These are phyloP conservation scores for Prinsepia uniflora DNA, from an alignment of 306 rosid genomes.

Conservation along the genomic window DNA sequence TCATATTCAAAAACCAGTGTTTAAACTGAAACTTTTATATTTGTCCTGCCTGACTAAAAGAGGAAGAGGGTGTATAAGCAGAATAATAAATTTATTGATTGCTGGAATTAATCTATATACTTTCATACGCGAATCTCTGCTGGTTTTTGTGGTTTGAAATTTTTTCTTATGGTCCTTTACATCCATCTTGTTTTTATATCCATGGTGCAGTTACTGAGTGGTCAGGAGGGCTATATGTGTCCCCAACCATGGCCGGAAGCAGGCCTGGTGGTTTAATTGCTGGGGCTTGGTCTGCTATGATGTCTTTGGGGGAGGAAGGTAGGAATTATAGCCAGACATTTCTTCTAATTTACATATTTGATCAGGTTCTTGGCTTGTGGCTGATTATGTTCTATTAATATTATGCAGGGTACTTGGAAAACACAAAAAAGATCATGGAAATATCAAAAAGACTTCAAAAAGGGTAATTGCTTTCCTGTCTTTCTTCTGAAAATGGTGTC, in stretches of 20 bases:
- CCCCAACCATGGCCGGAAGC: slow-evolving; percentile 97
- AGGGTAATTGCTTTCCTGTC: slow-evolving; percentile 46
- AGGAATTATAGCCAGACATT: slow-evolving; percentile 11
- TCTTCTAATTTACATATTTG: slow-evolving; percentile 3
- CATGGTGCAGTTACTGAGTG: slow-evolving; percentile 81
- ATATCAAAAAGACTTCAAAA: slow-evolving; percentile 63
- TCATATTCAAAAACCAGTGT: background rate
- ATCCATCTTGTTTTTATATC: slow-evolving; percentile 12
- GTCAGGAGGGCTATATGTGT: slow-evolving; percentile 94
- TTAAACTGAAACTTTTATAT: background rate
- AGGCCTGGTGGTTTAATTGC: slow-evolving; percentile 91
- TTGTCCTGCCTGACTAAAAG: background rate
- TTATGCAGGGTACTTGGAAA: slow-evolving; percentile 74
- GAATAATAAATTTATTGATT: background rate
- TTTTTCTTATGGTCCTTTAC: too few species aligned
- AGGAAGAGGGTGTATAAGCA: background rate
- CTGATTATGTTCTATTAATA: slow-evolving; percentile 23
- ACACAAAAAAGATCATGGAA: slow-evolving; percentile 77
- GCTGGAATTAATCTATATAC: slow-evolving; percentile 2
- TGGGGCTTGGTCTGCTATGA: slow-evolving; percentile 99
- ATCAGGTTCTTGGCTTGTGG: slow-evolving; percentile 17
- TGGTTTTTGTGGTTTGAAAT: background rate
- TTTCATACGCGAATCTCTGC: background rate
- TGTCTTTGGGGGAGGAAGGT: slow-evolving; percentile 91
- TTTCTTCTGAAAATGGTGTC: background rate